Evolutionary conservation across 2,329 filamentous ascomycete genomes (phyloP).

Genomic region (Neobulgaria alba): DNA sequence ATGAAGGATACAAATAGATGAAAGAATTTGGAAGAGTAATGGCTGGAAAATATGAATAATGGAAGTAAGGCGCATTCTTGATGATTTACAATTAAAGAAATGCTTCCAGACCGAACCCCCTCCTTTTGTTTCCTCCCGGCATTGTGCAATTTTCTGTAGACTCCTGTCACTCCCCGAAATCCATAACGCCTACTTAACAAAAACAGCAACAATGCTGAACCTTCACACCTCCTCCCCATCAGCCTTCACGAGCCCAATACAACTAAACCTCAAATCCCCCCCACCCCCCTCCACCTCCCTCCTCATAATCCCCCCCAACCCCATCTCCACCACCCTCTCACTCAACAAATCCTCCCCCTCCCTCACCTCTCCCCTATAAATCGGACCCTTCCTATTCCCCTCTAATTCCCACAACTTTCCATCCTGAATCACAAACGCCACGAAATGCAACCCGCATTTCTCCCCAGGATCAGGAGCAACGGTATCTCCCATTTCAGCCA

Average conservation of each 20-base stretch:
- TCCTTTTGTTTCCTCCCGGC: no score
- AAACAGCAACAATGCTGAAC: no score
- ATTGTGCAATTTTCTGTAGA: no score
- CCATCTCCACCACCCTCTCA: constrained; percentile 55
- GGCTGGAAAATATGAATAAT: background rate
- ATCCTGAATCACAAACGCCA: constrained; percentile 80
- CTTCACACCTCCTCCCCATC: constrained; percentile 1
- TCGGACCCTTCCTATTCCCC: constrained; percentile 56
- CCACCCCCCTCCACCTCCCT: constrained; percentile 17
- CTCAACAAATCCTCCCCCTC: constrained; percentile 4
- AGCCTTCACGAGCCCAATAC: constrained; percentile 19
- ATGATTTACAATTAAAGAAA: no score
- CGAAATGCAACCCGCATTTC: constrained; percentile 87
- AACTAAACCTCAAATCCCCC: constrained; percentile 26
- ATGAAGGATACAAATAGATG: no score
- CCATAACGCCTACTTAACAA: no score
- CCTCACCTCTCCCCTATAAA: constrained; percentile 1
- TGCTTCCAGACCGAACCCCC: no score
- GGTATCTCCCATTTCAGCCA: constrained; percentile 72
- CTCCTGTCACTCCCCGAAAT: no score
- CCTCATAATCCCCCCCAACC: constrained; percentile 34
- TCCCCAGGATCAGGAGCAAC: constrained; percentile 60
- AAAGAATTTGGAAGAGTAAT: background rate
- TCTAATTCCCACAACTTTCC: constrained; percentile 63
- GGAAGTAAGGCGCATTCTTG: no score